Conservation (phyloP, 164 flowering plant genomes). For the Tetracentron sinense region DNA sequence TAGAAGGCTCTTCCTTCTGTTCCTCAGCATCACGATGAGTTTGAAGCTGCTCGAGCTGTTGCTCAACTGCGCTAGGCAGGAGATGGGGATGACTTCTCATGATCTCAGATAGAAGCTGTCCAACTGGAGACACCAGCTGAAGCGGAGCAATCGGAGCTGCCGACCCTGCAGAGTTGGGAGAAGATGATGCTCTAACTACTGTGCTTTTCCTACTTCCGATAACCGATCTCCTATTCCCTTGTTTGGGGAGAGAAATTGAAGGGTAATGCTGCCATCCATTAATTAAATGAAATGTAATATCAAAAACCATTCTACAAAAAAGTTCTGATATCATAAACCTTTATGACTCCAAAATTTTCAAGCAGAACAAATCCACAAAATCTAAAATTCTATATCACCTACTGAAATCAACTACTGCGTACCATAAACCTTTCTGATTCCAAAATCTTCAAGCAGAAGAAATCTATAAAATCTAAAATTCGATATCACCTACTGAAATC, state of each 20-base stretch:
- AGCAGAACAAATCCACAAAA: too few species aligned
- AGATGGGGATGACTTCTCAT: slow-evolving; percentile 84
- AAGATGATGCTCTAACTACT: slow-evolving; percentile 45
- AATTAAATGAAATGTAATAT: too few species aligned
- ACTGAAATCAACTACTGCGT: too few species aligned
- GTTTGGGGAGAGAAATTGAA: slow-evolving; percentile 23
- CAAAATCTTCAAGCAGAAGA: too few species aligned
- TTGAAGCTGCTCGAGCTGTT: slow-evolving; percentile 88
- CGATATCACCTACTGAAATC: too few species aligned
- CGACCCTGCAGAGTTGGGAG: slow-evolving; percentile 35
- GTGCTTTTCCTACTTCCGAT: slow-evolving; percentile 26
- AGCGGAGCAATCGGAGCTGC: slow-evolving; percentile 73
- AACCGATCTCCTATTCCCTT: slow-evolving; percentile 23
- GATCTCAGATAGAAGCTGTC: slow-evolving; percentile 84
- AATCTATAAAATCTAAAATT: too few species aligned
- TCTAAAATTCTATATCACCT: too few species aligned
- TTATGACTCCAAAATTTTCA: too few species aligned
- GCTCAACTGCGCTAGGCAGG: slow-evolving; percentile 88
- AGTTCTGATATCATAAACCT: too few species aligned
- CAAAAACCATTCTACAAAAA: too few species aligned
- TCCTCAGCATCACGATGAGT: slow-evolving; percentile 66
- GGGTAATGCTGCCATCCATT: slow-evolving; percentile 34
- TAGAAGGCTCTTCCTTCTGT: too few species aligned
- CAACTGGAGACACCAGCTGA: slow-evolving; percentile 87
- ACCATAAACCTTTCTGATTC: too few species aligned